Evolutionary conservation across 2,329 filamentous ascomycete species (phyloP).

Genomic region (Beauveria pseudobassiana): DNA sequence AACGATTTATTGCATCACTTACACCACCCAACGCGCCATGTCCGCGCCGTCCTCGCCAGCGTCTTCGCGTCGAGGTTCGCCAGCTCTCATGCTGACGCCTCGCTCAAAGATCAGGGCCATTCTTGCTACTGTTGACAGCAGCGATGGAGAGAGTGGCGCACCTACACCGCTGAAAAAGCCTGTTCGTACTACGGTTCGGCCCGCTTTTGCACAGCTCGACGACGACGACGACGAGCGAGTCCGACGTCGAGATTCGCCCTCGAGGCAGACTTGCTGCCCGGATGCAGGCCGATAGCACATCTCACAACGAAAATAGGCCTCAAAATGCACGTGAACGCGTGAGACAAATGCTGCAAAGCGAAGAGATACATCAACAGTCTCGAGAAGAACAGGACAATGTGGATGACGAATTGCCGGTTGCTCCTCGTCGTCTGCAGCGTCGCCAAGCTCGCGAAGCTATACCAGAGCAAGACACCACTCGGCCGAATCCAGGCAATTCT

Average conservation of each 20-base stretch:
- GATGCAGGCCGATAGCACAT: slow-evolving; percentile 39
- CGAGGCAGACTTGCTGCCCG: slow-evolving; percentile 57
- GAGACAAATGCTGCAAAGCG: slow-evolving; percentile 33
- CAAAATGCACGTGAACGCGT: slow-evolving; percentile 34
- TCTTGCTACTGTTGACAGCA: slow-evolving; percentile 41
- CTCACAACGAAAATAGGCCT: slow-evolving; percentile 14
- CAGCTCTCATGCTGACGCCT: slow-evolving; percentile 39
- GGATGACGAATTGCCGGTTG: slow-evolving; percentile 33
- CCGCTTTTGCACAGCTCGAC: slow-evolving; percentile 22
- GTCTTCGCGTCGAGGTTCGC: slow-evolving; percentile 32
- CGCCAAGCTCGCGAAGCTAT: slow-evolving; percentile 27
- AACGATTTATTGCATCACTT: neutral
- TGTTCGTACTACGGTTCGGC: slow-evolving; percentile 13
- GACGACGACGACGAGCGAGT: slow-evolving; percentile 41
- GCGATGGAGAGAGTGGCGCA: slow-evolving; percentile 35
- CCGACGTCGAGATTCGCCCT: slow-evolving; percentile 37
- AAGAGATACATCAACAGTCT: slow-evolving; percentile 18
- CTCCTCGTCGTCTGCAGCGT: slow-evolving; percentile 33
- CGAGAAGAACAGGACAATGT: slow-evolving; percentile 29
- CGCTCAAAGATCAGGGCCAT: slow-evolving; percentile 48
- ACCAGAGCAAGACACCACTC: slow-evolving; percentile 22
- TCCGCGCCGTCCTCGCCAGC: slow-evolving; percentile 38
- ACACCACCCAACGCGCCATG: neutral
- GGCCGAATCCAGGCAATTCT: slow-evolving; percentile 18
- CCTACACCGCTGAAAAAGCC: slow-evolving; percentile 18